phyloP scores from a whole-genome alignment of 306 rosid genomes.

The Canavalia gladiata region DNA sequence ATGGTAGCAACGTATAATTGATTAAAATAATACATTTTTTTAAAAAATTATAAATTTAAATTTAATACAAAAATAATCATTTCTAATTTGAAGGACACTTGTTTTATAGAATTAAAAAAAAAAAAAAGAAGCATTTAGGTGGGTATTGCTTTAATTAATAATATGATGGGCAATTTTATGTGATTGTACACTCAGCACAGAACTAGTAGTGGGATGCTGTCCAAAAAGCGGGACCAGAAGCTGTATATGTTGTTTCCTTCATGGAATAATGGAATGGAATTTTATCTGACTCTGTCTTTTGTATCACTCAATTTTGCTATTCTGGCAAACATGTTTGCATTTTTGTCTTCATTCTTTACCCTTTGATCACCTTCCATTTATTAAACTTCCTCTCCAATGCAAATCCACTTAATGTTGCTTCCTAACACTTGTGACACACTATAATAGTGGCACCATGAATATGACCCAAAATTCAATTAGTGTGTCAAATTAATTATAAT shows the following conservation, averaged over 20 bases:
- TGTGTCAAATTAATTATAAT: not conserved
- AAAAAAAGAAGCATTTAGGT: not conserved
- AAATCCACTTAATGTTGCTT: not conserved
- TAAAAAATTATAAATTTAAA: too few species aligned
- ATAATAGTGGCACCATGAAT: too few species aligned
- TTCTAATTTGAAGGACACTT: too few species aligned
- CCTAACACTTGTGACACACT: not conserved
- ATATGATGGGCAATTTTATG: not conserved
- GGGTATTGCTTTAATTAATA: not conserved
- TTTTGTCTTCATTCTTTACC: slow-evolving; percentile 2
- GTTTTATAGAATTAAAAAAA: too few species aligned
- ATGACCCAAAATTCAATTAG: not conserved
- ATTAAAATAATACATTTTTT: too few species aligned
- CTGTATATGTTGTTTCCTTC: not conserved
- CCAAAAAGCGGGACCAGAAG: slow-evolving; percentile 8
- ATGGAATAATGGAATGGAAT: slow-evolving; percentile 8
- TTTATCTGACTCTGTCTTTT: not conserved
- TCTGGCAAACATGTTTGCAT: not conserved
- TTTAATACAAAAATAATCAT: too few species aligned
- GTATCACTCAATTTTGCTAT: not conserved
- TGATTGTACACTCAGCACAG: not conserved
- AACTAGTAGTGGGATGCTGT: not conserved
- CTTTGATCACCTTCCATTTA: not conserved
- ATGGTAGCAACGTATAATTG: too few species aligned
- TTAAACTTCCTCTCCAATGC: not conserved